Evolutionary conservation across 2,329 filamentous ascomycete species (phyloP), one percentile per base, ranked within the genome.

Genomic region (Diaporthe velutina): DNA sequence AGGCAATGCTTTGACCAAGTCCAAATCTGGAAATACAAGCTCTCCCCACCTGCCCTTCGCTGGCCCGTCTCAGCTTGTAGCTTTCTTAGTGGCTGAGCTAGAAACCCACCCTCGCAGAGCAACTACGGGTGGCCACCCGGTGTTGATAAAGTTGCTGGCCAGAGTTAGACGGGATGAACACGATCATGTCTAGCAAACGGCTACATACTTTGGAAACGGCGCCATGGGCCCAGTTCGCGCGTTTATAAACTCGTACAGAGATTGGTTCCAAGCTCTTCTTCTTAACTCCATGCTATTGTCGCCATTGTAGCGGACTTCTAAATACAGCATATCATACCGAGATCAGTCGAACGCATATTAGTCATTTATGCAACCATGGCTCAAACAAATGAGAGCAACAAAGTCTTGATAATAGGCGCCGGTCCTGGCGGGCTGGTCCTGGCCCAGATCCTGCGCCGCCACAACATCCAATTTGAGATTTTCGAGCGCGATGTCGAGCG

Each of bases 301-400:
- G n/a, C 8, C 45, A 50, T n/a, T 0, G 2, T 10, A n/a, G n/a
- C 22, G 8, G 28, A 17, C 0, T 0, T 33, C 17, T n/a, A n/a
- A n/a, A n/a, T n/a, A n/a, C n/a, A n/a, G n/a, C n/a, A n/a, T n/a
- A n/a, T n/a, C n/a, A n/a, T n/a, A n/a, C n/a, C n/a, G n/a, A n/a
- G n/a, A n/a, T n/a, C n/a, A n/a, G n/a, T n/a, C n/a, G n/a, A n/a
- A n/a, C n/a, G n/a, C n/a, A n/a, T n/a, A n/a, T n/a, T n/a, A n/a
- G n/a, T n/a, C n/a, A n/a, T n/a, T n/a, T n/a, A n/a, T n/a, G n/a
- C n/a, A n/a, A 33, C 0, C 0, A 55, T 33, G 52, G 17, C 52
- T 28, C 28, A 55, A 35, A 0, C 3, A 33, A 17, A 55, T 28
- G 50, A 52, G 2, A 55, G 28, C 8, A 55, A 55, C 52, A 55